phyloP scores from a whole-genome alignment of 164 flowering plant species.

The Warburgia ugandensis region DNA sequence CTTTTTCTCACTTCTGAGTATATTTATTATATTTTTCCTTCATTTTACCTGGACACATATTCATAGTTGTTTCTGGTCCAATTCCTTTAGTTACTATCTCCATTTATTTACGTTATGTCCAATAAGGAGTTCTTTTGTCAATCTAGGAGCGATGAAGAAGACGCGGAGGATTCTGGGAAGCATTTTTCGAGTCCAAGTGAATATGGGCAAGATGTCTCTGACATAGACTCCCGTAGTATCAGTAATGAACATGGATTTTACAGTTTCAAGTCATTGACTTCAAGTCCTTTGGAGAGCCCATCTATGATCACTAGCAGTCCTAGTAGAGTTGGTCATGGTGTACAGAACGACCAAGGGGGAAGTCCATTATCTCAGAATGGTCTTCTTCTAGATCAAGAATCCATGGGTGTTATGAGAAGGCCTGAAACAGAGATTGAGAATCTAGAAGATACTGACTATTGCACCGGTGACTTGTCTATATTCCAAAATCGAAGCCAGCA shows the following conservation, averaged over 20 bases:
- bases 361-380: slow-evolving; percentile 35
- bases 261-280: slow-evolving; percentile 47
- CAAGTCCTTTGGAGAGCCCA: slow-evolving; percentile 81
- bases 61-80: too few species aligned
- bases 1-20: too few species aligned
- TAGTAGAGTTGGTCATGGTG: slow-evolving; percentile 37
- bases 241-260: slow-evolving; percentile 51
- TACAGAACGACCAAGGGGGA: slow-evolving; percentile 38
- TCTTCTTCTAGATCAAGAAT: slow-evolving; percentile 37
- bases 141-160: slow-evolving; percentile 86
- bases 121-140: background rate
- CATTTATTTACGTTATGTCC: too few species aligned
- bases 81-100: too few species aligned
- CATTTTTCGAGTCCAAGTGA: slow-evolving; percentile 54
- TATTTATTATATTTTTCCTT: too few species aligned
- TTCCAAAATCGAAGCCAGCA: slow-evolving; percentile 24
- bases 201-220: slow-evolving; percentile 48
- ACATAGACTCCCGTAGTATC: slow-evolving; percentile 64
- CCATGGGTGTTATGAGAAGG: slow-evolving; percentile 34
- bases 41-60: too few species aligned
- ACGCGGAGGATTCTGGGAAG: slow-evolving; percentile 45
- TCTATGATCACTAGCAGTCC: slow-evolving; percentile 50
- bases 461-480: slow-evolving; percentile 31
- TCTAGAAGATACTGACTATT: slow-evolving; percentile 34
- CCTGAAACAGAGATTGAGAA: slow-evolving; percentile 32